phyloP scores from a whole-genome alignment of 2,329 filamentous ascomycete genomes.

The Sarocladiaceae sp. region DNA sequence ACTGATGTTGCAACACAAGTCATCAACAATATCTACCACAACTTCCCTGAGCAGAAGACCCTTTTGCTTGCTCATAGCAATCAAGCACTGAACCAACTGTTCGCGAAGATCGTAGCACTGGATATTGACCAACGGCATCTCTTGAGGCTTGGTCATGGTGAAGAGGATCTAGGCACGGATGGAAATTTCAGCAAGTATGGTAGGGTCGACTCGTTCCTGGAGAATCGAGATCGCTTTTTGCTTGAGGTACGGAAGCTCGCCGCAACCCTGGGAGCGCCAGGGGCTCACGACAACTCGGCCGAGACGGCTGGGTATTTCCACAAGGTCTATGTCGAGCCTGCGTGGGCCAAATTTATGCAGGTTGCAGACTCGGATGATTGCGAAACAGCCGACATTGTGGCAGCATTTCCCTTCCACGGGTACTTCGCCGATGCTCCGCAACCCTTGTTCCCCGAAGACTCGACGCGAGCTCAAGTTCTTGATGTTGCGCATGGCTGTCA shows the following conservation, averaged over 20 bases:
- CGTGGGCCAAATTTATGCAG: conserved; percentile 79
- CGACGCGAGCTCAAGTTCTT: conserved; percentile 61
- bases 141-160: conserved; percentile 86
- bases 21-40: conserved; percentile 98
- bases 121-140: conserved; percentile 96
- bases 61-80: conserved; percentile 95
- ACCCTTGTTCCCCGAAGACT: conserved; percentile 69
- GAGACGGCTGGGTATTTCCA: conserved; percentile 98
- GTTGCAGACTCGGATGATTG: conserved; percentile 50
- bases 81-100: conserved; percentile 94
- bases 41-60: conserved; percentile 89
- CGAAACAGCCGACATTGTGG: conserved; percentile 58
- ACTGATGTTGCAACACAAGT: conserved; percentile 99
- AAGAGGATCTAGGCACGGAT: conserved; percentile 86
- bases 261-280: conserved; percentile 77
- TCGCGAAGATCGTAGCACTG: conserved; percentile 94
- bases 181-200: conserved; percentile 91
- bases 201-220: conserved; percentile 89
- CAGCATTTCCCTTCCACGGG: conserved; percentile 78
- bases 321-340: conserved; percentile 81
- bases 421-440: conserved; percentile 89
- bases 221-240: conserved; percentile 75
- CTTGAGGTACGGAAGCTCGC: conserved; percentile 84
- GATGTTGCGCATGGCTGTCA: conserved; percentile 84
- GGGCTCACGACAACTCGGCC: conserved; percentile 92